Evolutionary conservation across 2,329 filamentous ascomycete species (phyloP).

Genomic region (Colletotrichum gloeosporioides): DNA sequence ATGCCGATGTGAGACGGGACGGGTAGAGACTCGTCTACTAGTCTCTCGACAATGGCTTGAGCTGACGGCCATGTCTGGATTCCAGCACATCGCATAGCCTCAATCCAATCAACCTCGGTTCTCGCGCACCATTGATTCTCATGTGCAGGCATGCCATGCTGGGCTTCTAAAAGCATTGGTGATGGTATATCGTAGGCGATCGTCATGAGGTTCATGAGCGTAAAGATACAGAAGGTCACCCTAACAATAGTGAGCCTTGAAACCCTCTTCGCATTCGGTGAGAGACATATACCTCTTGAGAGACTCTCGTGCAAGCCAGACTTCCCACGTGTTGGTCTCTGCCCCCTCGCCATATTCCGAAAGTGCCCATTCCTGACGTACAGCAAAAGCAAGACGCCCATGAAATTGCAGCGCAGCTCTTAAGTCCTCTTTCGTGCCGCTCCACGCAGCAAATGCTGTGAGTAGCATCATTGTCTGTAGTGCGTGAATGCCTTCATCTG

Average conservation of each 20-base stretch:
- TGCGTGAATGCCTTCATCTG: not conserved
- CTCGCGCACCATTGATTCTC: not conserved
- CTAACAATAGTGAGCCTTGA: not conserved
- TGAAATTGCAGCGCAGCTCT: not conserved
- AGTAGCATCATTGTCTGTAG: not conserved
- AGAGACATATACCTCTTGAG: not conserved
- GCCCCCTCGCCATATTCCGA: not conserved
- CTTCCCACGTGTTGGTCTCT: not conserved
- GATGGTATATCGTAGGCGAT: not conserved
- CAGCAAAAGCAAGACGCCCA: not conserved
- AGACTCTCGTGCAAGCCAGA: not conserved
- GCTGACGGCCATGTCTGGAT: not conserved
- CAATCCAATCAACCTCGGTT: not conserved
- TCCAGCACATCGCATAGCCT: not conserved
- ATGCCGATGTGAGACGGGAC: not conserved
- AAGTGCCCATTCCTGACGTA: not conserved
- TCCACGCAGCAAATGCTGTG: not conserved
- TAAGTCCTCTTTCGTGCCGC: not conserved
- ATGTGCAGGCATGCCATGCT: not conserved
- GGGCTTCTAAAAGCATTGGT: not conserved
- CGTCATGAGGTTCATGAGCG: not conserved
- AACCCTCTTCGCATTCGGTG: not conserved
- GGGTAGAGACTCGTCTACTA: not conserved
- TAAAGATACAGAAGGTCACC: not conserved
- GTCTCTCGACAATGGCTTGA: not conserved